Evolutionary conservation across 2,329 filamentous ascomycete species (phyloP), one percentile per base, ranked within the genome.

Genomic region (Cladophialophora immunda): DNA sequence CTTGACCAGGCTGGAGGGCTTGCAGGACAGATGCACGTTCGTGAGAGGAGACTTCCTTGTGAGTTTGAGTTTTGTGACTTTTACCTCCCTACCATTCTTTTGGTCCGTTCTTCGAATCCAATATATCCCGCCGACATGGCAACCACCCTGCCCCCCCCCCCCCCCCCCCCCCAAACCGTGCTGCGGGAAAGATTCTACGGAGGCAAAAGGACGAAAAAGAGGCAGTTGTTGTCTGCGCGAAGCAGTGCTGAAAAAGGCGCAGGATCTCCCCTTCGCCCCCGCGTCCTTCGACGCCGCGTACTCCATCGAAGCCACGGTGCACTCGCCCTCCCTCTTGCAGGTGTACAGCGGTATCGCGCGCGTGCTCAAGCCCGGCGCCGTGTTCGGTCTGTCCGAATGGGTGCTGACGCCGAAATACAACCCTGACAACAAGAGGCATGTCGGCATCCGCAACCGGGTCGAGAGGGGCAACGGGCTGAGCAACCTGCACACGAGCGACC

Each of bases 221-320:
- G n/a, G n/a, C n/a, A n/a, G n/a, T n/a, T n/a, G n/a, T n/a, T n/a
- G n/a, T n/a, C n/a, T n/a, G n/a, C n/a, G n/a, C 2, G 6, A 45
- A 19, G 17, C 4, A 45, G 13, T 17, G 56, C 36, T 54, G 3
- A 58, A 52, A 15, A 30, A 4, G 11, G 22, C 9, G 66, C 45
- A 66, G 70, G 19, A 71, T 45, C 61, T 75, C 30, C 69, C 70
- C 8, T 76, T 77, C 38, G 65, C 71, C 0, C 53, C 68, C n/a
- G 63, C 69, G 17, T 69, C 65, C 36, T 77, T 77, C 61, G 73
- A 76, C 63, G 74, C 73, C 8, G 76, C 71, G 11, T 75, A 76
- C 59, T 73, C 71, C 30, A 74, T 76, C 60, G 76, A 77, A 58
- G 75, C 76, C 2, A 76, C 73, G 8, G 73, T 73, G 58, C 72